Percentiles rank a stretch among this genome's conserved stretches.
Conservation (phyloP, 495 filamentous ascomycete genomes). For the Thozetella sp. region DNA sequence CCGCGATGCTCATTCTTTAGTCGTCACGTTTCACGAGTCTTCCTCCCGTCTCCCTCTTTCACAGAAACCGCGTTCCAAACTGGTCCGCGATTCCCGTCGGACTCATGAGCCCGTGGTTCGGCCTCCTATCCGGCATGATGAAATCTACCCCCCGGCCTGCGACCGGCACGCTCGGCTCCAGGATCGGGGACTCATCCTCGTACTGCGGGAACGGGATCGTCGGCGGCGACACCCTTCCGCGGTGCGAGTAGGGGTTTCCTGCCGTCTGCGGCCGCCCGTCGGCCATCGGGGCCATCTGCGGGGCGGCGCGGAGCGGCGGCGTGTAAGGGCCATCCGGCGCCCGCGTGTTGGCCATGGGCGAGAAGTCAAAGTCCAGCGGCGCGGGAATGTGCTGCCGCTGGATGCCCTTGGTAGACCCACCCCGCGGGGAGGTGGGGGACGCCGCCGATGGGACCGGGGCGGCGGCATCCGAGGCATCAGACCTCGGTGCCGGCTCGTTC, state of each 20-base stretch:
- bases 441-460: neutral
- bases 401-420: neutral
- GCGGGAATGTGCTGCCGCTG: neutral
- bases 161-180: neutral
- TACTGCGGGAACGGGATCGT: neutral
- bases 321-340: neutral
- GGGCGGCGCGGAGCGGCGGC: neutral
- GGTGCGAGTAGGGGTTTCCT: neutral
- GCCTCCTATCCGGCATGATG: neutral
- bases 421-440: neutral
- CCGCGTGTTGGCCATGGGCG: neutral
- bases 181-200: neutral
- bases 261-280: neutral
- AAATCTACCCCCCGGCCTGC: neutral
- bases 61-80: slow-evolving; percentile 8
- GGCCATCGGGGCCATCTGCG: neutral
- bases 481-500: neutral
- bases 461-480: neutral
- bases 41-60: neutral
- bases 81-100: slow-evolving; percentile 9
- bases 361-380: slow-evolving; percentile 1
- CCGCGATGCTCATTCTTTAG: too few relatives aligned
- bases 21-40: neutral
- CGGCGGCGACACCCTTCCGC: neutral
- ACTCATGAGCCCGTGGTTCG: slow-evolving; percentile 5